Base-by-base conservation (phyloP, 495 filamentous ascomycete species). In the Letharia lupina region DNA sequence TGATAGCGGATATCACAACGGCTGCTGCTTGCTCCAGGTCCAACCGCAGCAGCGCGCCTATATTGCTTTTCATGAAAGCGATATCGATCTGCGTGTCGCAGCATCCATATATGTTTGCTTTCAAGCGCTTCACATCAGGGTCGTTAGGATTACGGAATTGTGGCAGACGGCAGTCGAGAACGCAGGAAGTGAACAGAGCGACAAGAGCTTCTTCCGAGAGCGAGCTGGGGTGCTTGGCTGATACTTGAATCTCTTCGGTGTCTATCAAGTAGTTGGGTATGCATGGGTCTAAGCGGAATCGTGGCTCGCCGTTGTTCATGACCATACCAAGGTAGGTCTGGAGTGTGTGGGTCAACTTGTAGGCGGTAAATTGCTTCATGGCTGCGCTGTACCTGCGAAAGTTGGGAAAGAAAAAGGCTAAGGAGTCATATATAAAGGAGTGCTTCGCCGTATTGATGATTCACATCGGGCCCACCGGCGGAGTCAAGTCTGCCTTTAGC, bases 1-100 rank as follows among this genome's bases (percentile, higher is more conserved):
- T 18, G 35, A 66, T 50, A 7, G 54, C 64, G 31, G 57, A 66
- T 45, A 66, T 60, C 18, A 66, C 57, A 15, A 66, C 56, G 3
- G 57, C 64, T 5, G 56, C 64, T 18, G 64, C 64, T 61, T 66
- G 57, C 44, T 66, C 64, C 1, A 66, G 37, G 41, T 66, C 64
- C 40, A 66, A 12, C 11, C 57, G 64, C 2, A 40, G 47, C 23
- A 16, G 47, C n/a, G 39, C 18, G 18, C 2, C 3, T 6, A 60
- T 60, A 13, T 66, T 45, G 6, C 28, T 37, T 37, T 52, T 66
- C 64, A 66, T 66, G 57, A 66, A 66, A 12, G 23, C 13, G 8
- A 23, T 47, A n/a, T 52, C 44, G 35, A 40, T 23, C 4, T 31
- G 28, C n/a, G 1, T 4, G 31, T 63, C 35, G 44, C 44, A 52